Evolutionary conservation across 305 asterid genomes (phyloP), one percentile per base, ranked within the genome.

Genomic region (Andrographis paniculata): DNA sequence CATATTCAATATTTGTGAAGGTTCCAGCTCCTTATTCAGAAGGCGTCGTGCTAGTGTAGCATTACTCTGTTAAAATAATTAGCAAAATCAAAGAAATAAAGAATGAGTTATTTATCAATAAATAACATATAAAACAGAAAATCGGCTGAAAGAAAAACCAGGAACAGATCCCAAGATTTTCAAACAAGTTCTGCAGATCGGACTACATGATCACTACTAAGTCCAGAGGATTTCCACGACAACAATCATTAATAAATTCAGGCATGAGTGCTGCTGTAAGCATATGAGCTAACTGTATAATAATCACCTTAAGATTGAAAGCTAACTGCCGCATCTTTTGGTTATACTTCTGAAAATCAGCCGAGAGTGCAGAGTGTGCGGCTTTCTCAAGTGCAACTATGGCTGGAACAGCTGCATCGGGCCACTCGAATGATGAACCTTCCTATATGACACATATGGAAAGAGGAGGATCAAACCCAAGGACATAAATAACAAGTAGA

Each of bases 251-350:
- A n/a, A n/a, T n/a, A n/a, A n/a, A n/a, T n/a, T n/a, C n/a, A n/a
- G n/a, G n/a, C n/a, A n/a, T n/a, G n/a, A n/a, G n/a, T n/a, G n/a
- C n/a, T n/a, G n/a, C n/a, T n/a, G n/a, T n/a, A n/a, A n/a, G n/a
- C n/a, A n/a, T n/a, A n/a, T 37, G 1, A 5, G 17, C 42, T 5
- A 7, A 2, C 8, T 17, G 8, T 4, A 3, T 13, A 37, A 5
- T 12, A 37, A 13, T 45, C 46, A 84, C 97, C 95, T 80, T 75
- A 21, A 89, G 83, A 63, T 89, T 89, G 78, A 72, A 84, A 19
- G 67, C 2, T 39, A 82, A 52, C 40, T 70, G 77, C 65, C 97
- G 67, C 97, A 89, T 77, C 77, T 89, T 89, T 49, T 82, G 94
- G 64, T 84, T 88, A 57, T 84, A 88, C 74, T 84, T 88, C 61